Evolutionary conservation across 2,329 filamentous ascomycete genomes (phyloP), one percentile per base, ranked within the genome.

Genomic region (Clarireedia paspali): DNA sequence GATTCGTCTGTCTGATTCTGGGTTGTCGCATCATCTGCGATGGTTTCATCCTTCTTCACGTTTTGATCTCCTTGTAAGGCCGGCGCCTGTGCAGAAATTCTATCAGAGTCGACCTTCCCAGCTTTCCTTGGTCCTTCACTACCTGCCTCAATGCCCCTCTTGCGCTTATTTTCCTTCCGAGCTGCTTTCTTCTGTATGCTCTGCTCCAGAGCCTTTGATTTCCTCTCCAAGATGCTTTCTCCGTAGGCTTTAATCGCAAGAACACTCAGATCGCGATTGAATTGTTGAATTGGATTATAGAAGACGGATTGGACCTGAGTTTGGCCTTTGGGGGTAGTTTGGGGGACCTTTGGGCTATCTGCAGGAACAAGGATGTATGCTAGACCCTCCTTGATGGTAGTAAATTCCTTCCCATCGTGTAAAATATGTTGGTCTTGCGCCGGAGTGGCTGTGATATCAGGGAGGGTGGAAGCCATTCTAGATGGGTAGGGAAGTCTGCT

Each of bases 281-380:
- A 99, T 70, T 99, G 94, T 70, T 99, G 94, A 54, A 99, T 96
- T 0, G 94, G 92, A 66, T 99, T 99, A 79, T 99, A 99, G 69
- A 99, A 99, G 55, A 99, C 95, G 65, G 92, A 87, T 63, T 85
- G 81, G 40, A 83, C 77, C 63, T 83, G 78, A 51, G 84, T 80
- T 57, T 79, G 75, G 65, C 82, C 80, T 56, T 76, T 68, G 58
- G 58, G 71, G 50, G 60, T 71, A 2, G 70, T 62, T 71, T 79
- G 68, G 62, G 74, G 69, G 62, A 76, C 66, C 24, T 73, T 75
- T n/a, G 75, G 72, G 12, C 73, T 74, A 30, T 73, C 72, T 36
- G 75, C 75, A 1, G 84, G 83, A 12, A 84, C 79, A 12, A 89
- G 75, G 57, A 89, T 87, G 61, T 83, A 77, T 39, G 85, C 85